phyloP scores from a whole-genome alignment of 1,284 basidiomycete genomes.

The Hypsizygus ulmarius region DNA sequence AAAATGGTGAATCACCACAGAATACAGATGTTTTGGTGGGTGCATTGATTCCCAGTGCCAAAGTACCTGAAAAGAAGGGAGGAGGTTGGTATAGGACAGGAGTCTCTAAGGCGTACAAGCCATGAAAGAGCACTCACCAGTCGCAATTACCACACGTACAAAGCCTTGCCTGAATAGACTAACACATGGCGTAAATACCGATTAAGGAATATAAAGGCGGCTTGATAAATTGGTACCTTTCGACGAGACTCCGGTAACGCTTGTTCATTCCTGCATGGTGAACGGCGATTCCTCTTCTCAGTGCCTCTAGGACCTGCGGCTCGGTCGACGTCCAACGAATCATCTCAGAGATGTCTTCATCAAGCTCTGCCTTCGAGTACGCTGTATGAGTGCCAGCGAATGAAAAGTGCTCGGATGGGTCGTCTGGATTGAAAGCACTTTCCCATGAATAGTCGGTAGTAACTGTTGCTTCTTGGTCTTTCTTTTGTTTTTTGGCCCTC shows the following conservation, averaged over 20 bases:
- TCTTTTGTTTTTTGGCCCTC: constrained; percentile 38
- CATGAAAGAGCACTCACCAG: constrained; percentile 36
- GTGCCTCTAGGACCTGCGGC: constrained; percentile 44
- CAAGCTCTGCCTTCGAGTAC: constrained; percentile 46
- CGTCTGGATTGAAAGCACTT: constrained; percentile 53
- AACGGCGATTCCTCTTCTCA: constrained; percentile 61
- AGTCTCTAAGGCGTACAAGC: not conserved
- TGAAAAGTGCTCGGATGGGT: constrained; percentile 58
- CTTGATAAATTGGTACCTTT: constrained; percentile 41
- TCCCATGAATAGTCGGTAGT: constrained; percentile 41
- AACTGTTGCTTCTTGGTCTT: constrained; percentile 28
- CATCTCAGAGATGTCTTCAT: constrained; percentile 46
- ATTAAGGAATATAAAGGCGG: not conserved
- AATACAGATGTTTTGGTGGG: constrained; percentile 67
- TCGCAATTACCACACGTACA: constrained; percentile 63
- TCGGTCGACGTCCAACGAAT: constrained; percentile 31
- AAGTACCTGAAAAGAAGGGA: constrained; percentile 41
- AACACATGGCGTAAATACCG: constrained; percentile 1
- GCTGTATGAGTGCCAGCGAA: constrained; percentile 45
- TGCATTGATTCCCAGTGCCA: constrained; percentile 73
- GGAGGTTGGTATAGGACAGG: not conserved
- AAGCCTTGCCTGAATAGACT: constrained; percentile 62
- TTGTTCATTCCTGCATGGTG: constrained; percentile 73
- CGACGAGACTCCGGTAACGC: constrained; percentile 55
- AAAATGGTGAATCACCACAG: constrained; percentile 61